Evolutionary conservation across 176 grass and related monocot species (phyloP), one percentile per base, ranked within the genome.

Genomic region (Typha latifolia): DNA sequence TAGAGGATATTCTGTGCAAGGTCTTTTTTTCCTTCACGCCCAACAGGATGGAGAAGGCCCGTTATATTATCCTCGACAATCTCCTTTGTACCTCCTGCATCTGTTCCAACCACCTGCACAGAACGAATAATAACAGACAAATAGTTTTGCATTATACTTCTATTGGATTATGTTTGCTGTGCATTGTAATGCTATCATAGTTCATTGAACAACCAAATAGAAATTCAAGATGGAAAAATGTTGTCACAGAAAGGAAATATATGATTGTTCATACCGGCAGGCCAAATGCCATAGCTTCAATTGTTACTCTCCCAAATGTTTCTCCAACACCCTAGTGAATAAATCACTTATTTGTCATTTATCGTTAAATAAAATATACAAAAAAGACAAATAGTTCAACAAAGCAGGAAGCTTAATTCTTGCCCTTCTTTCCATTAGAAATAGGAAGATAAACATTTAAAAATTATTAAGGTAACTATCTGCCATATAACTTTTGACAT

Each of bases 221-320:
- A 43, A 43, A 66, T 1, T 66, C 32, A 15, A 43, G 15, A 48
- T 49, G 29, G 27, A 69, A 29, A 62, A 69, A 22, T 49, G 29
- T 19, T 49, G 32, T 22, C 10, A n/a, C 20, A 37, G 51, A 56
- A 20, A 67, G 4, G 48, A 53, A 71, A 12, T 9, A 23, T 3
- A 64, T 15, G 14, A 31, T 31, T 31, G n/a, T 16, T 24, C 31
- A 62, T 81, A 85, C 82, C 63, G 72, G 82, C 48, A 85, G 67
- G 72, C 82, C 72, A 68, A 85, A 85, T 72, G 82, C 82, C 82
- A 85, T 85, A 77, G 82, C 82, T 85, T 85, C 82, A 72, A 85
- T 75, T 67, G 77, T 84, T 37, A 84, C 76, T 49, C 82, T 79
- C 49, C 82, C 82, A 84, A 84, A 84, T 75, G 82, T 84, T 74